phyloP scores from a whole-genome alignment of 1,139 yeast genomes.

The Candida glucosophila region DNA sequence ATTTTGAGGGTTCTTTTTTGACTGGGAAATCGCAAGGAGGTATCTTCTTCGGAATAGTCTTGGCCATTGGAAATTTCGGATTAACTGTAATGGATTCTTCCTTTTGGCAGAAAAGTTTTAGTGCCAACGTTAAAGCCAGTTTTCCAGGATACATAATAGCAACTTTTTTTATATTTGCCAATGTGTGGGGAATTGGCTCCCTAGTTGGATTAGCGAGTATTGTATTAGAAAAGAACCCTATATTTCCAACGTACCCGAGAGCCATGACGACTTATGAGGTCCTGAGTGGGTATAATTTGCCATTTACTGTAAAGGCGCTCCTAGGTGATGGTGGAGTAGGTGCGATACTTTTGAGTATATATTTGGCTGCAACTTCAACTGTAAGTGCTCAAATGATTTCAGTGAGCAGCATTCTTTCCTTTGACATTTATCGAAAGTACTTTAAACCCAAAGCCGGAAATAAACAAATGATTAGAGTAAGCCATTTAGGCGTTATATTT shows the following conservation, averaged over 20 bases:
- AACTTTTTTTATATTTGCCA: constrained; percentile 21
- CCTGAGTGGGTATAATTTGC: constrained; percentile 20
- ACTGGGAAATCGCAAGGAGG: constrained; percentile 29
- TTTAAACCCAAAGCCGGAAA: constrained; percentile 18
- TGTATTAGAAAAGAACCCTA: constrained; percentile 15
- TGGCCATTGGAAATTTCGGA: constrained; percentile 22
- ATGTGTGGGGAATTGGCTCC: constrained; percentile 25
- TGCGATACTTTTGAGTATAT: constrained; percentile 18
- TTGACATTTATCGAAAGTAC: constrained; percentile 22
- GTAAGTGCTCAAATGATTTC: constrained; percentile 25
- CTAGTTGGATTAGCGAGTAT: constrained; percentile 19
- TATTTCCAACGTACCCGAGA: constrained; percentile 23
- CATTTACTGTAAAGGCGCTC: constrained; percentile 18
- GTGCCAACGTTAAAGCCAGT: constrained; percentile 24
- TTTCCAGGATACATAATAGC: constrained; percentile 31
- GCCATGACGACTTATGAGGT: constrained; percentile 17
- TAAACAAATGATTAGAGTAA: constrained; percentile 17
- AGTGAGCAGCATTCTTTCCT: constrained; percentile 21
- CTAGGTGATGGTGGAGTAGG: constrained; percentile 22
- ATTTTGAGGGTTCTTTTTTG: constrained; percentile 23
- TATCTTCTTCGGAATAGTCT: constrained; percentile 19
- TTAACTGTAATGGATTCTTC: constrained; percentile 23
- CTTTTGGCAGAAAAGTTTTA: constrained; percentile 27
- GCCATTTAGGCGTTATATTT: constrained; percentile 19
- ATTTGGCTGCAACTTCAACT: constrained; percentile 24